Percentiles rank a stretch among this genome's conserved stretches.
These are phyloP conservation scores for Grosmannia penicillata DNA, from an alignment of 2,329 filamentous ascomycete genomes.

Conservation along the genomic window DNA sequence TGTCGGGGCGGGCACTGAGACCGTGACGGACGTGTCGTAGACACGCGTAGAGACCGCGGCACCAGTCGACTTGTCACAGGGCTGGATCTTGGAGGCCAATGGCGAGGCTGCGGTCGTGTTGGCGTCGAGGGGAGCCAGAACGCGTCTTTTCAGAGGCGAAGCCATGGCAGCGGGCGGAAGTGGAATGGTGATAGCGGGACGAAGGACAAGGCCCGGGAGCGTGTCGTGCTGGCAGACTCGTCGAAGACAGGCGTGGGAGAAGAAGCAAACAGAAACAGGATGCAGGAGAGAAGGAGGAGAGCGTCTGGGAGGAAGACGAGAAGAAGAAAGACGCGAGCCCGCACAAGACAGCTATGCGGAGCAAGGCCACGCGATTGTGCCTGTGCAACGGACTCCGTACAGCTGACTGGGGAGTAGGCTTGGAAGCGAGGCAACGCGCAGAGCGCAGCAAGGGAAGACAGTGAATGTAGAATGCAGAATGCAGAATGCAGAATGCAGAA, in stretches of 20 bases:
- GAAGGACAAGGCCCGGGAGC: neutral
- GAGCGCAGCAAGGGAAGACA: neutral
- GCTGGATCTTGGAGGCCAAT: neutral
- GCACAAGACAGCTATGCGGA: neutral
- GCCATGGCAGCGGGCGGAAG: slow-evolving; percentile 6
- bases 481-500: no score
- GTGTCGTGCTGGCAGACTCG: neutral
- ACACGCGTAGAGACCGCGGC: no score
- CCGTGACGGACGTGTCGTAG: neutral
- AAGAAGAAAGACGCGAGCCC: neutral
- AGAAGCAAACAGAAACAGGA: neutral
- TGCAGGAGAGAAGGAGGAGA: neutral
- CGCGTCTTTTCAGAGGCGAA: slow-evolving; percentile 31
- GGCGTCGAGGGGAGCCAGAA: slow-evolving; percentile 29
- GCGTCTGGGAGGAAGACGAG: neutral
- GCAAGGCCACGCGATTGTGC: no score
- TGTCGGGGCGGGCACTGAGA: neutral
- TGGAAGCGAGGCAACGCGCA: no score
- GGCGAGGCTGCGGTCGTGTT: slow-evolving; percentile 22
- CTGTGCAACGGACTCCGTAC: no score
- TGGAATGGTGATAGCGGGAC: neutral
- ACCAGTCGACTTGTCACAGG: neutral
- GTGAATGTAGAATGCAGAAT: neutral
- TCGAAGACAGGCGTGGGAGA: neutral
- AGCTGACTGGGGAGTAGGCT: neutral